Base-by-base conservation (phyloP, 2,329 filamentous ascomycete genomes). In the Alternaria hordeiaustralica region DNA sequence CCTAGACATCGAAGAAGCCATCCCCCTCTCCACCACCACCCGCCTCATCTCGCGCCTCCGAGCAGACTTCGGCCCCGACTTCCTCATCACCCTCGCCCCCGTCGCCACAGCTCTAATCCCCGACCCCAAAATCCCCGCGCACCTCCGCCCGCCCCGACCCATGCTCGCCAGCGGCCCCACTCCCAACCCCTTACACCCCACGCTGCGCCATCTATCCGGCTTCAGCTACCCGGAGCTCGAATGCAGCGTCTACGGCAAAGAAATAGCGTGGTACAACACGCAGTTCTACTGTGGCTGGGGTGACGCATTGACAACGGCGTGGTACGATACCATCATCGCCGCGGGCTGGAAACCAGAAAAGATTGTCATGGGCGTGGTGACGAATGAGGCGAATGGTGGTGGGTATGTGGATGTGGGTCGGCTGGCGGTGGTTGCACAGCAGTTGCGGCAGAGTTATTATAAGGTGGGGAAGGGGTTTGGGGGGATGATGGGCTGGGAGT, bases 201-300 rank as follows among this genome's bases (percentile, higher is more conserved):
- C 75, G 0, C 73, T 81, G 1, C 82, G 82, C 3, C 92, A 93
- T 76, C 85, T 97, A 4, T 94, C 90, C 63, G 94, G 94, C 0
- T 97, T 97, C 79, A 87, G 89, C 76, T 97, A 97, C 79, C 85
- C 88, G 47, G 84, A 89, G 11, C 85, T 97, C 3, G 93, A 97
- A 76, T 76, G 72, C 50, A 76, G 75, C 43, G 67, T 71, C 4
- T 71, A 66, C 7, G 79, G 75, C 4, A 60, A 61, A 18, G 75
- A 90, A 46, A 91, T 97, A 26, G 85, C 86, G 3, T 97, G 93
- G 88, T 97, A 97, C 79, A 97, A 97, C 76, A 86, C 90, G 6
- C 94, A 97, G 76, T 97, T 97, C 80, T 97, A 97, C 84, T 96
- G 92, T 75, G 93, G 93, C 2, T 97, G 93, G 90, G 93, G 93